Base-by-base conservation (phyloP, 495 filamentous ascomycete genomes). In the Neurospora cerealis region DNA sequence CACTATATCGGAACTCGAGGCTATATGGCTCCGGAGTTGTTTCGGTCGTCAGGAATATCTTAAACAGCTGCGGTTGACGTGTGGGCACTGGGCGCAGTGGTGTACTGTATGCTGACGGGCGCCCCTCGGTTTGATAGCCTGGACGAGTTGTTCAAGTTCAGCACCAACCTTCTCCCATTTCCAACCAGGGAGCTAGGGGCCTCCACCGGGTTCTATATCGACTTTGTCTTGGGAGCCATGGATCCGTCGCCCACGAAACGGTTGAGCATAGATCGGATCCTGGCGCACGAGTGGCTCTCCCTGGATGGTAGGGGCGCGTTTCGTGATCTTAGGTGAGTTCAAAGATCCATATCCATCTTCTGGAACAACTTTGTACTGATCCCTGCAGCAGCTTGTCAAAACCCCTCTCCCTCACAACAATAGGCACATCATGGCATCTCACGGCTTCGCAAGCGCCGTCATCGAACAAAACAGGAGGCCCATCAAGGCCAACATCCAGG, bases 61-160 rank as follows among this genome's bases (percentile, higher is more conserved):
- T 70, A 73, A 13, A 37, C 73, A 4, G 34, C 36, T 8, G 75
- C 73, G 4, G 42, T 74, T 15, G 77, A 78, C 32, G 70, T 78
- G 36, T 78, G 77, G 77, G 75, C 77, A 5, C 70, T 78, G 13
- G 77, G 77, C 7, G 77, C 75, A 2, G 69, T 76, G 41, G 42
- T 44, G 2, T n/a, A 44, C 19, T n/a, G 42, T 13, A 19, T 44
- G 42, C 42, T 44, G 17, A 44, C 42, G 5, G 17, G 42, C 5
- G 17, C 15, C 13, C 17, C 42, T 44, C 42, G 17, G 3, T 44
- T 44, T 8, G 17, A n/a, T 7, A 44, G 17, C 5, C 4, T 44
- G 42, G 42, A 44, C 6, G 42, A n/a, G 6, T n/a, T 19, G 42
- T 44, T 44, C 17, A 19, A 44, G 17, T 44, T 19, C 42, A 44